Evolutionary conservation across 2,329 filamentous ascomycete genomes (phyloP).

Genomic region (Neopestalotiopsis clavispora): DNA sequence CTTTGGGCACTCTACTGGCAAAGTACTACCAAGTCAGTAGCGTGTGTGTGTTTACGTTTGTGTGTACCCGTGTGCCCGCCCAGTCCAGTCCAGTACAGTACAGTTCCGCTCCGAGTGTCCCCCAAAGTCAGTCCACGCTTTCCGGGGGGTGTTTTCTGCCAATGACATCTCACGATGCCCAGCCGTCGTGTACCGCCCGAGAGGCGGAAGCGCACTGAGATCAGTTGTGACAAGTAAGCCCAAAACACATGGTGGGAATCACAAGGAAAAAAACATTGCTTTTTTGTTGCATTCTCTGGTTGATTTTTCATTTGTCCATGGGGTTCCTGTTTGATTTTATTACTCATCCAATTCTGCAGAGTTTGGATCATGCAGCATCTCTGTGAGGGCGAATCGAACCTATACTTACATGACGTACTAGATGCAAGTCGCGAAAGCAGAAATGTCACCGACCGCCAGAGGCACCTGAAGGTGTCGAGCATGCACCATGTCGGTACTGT

Average conservation of each 20-base stretch:
- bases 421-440: conserved; percentile 51
- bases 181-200: conserved; percentile 44
- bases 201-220: conserved; percentile 49
- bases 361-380: background rate
- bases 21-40: background rate
- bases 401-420: conserved; percentile 10
- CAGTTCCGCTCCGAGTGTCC: background rate
- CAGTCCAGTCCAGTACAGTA: background rate
- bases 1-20: background rate
- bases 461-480: conserved; percentile 26
- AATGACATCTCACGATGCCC: conserved; percentile 19
- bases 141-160: background rate
- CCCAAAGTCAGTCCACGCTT: background rate
- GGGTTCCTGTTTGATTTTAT: no score
- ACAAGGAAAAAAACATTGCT: background rate
- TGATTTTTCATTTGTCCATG: background rate
- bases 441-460: conserved; percentile 44
- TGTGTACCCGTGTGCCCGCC: background rate
- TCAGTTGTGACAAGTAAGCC: conserved; percentile 43
- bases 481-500: conserved; percentile 47
- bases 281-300: background rate
- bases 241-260: background rate
- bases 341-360: background rate
- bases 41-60: background rate
- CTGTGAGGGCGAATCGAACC: background rate